phyloP scores from a whole-genome alignment of 306 rosid species.

The Phaseolus lunatus region DNA sequence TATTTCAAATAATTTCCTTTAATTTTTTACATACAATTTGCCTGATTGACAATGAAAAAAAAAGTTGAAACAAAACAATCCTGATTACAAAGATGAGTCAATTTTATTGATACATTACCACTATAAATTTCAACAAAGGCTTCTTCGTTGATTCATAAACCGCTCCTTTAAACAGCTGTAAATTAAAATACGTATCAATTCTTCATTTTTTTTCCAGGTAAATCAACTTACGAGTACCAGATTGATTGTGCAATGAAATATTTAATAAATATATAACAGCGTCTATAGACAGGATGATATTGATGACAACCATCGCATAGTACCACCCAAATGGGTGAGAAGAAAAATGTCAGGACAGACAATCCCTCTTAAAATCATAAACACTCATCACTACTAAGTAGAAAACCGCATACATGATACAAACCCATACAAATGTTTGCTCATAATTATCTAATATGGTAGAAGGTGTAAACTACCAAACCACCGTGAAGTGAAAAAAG shows the following conservation, averaged over 20 bases:
- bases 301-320: constrained; percentile 39
- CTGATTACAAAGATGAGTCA: no score
- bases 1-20: not conserved
- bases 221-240: not conserved
- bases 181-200: not conserved
- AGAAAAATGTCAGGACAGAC: constrained; percentile 28
- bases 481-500: constrained; percentile 27
- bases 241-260: constrained; percentile 9
- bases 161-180: no score
- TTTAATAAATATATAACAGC: constrained; percentile 22
- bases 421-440: constrained; percentile 52
- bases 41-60: not conserved
- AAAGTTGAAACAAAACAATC: not conserved
- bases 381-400: constrained; percentile 61
- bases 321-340: constrained; percentile 47
- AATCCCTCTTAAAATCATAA: constrained; percentile 57
- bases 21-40: not conserved
- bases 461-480: constrained; percentile 48
- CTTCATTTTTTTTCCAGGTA: not conserved
- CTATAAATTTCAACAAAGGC: not conserved
- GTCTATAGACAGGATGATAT: constrained; percentile 35
- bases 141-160: not conserved
- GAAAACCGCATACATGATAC: constrained; percentile 61
- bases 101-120: no score
- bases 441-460: constrained; percentile 43